Base-by-base conservation (phyloP, 257 asterid species). In the Solanum ahanhuiri region DNA sequence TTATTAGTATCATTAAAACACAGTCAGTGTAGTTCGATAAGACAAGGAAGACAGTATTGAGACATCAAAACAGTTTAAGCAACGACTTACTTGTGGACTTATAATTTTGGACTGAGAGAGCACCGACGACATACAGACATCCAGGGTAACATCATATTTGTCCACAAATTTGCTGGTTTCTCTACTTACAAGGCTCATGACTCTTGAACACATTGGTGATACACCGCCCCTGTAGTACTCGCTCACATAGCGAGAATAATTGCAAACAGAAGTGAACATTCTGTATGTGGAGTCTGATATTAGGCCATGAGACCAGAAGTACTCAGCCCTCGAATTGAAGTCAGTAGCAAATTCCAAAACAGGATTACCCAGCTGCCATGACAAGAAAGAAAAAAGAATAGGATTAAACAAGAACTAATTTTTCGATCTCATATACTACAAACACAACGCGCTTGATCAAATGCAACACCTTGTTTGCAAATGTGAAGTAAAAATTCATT, bases 301-400 rank as follows among this genome's bases (percentile, higher is more conserved):
- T 57, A 94, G 87, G 28, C 98, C 98, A 79, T 94, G 98, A 69
- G 98, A 94, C 98, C 98, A 94, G 35, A 93, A 92, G 86, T 92
- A 94, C 82, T 93, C 97, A 7, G 96, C 95, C 87, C 95, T 90
- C 9, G 97, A 92, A 70, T 94, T 94, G 88, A 91, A 93, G 89
- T 94, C 97, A 2, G 92, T 89, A 4, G 92, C 87, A 58, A 92
- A 94, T 87, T 93, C 97, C 39, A 94, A 91, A 70, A 94, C 91
- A 72, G 97, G 97, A 92, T 94, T 94, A 5, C 97, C 96, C 22
- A 94, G 86, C 97, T 94, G 94, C 87, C 88, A 7, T 11, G 66
- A 64, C 43, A 83, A 45, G 67, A 48, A 18, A 79, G 17, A 45
- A 79, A 51, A 76, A 48, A 2, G 1, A 23, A 41, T 12, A 77